These are phyloP conservation scores for Kodamaea hsintzibuensis DNA, from an alignment of 805 yeast species.

Conservation along the genomic window DNA sequence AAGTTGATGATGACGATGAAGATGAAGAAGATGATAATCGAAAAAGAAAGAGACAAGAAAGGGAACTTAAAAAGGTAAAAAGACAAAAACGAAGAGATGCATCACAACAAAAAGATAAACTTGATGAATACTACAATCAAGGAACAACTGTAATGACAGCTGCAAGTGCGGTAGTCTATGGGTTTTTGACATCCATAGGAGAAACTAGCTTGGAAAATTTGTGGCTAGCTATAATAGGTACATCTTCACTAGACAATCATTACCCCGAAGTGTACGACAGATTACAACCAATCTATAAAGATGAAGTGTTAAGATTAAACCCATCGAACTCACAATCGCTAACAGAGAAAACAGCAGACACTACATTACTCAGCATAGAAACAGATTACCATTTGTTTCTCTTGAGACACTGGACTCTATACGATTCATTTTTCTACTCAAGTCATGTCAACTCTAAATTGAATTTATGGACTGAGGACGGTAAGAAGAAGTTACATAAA, in stretches of 20 bases:
- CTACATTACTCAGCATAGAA: conserved; percentile 60
- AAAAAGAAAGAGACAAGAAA: conserved; percentile 27
- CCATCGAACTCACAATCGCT: conserved; percentile 30
- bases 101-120: conserved; percentile 48
- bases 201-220: conserved; percentile 68
- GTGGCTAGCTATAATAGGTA: conserved; percentile 90
- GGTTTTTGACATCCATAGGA: conserved; percentile 77
- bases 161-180: conserved; percentile 74
- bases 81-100: conserved; percentile 41
- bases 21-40: conserved; percentile 17
- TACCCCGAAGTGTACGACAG: conserved; percentile 75
- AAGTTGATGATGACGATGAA: conserved; percentile 33
- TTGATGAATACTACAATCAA: conserved; percentile 78
- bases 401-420: conserved; percentile 89
- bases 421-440: conserved; percentile 89
- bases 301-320: conserved; percentile 75
- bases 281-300: conserved; percentile 71
- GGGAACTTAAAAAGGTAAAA: conserved; percentile 28
- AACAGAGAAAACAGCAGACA: conserved; percentile 38
- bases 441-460: conserved; percentile 86
- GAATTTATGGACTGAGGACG: conserved; percentile 88
- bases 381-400: conserved; percentile 84
- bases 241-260: conserved; percentile 72
- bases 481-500: conserved; percentile 80
- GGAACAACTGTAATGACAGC: conserved; percentile 82